phyloP scores from a whole-genome alignment of 2,329 filamentous ascomycete genomes.

The Colletotrichum horii region DNA sequence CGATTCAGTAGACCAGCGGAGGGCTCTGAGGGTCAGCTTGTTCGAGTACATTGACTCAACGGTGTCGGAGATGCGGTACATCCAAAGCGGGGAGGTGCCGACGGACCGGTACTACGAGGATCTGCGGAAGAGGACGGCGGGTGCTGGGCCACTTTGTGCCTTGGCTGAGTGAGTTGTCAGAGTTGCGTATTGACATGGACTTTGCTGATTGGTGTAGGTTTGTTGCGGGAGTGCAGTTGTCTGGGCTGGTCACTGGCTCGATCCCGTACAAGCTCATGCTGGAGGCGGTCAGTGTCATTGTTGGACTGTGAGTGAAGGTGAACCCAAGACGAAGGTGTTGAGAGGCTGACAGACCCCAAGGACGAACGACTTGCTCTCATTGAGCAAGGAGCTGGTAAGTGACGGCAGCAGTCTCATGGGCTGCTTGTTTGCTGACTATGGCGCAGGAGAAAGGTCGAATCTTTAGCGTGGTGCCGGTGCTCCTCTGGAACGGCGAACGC shows the following conservation, averaged over 20 bases:
- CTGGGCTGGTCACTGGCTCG: background rate
- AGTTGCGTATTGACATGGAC: background rate
- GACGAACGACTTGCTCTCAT: slow-evolving; percentile 18
- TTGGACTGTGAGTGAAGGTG: slow-evolving; percentile 6
- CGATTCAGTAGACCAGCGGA: background rate
- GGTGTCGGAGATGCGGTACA: background rate
- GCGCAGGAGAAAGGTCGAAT: background rate
- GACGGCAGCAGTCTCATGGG: background rate
- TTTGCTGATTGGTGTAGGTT: slow-evolving; percentile 10
- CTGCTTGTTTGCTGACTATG: background rate
- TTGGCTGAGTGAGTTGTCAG: slow-evolving; percentile 13
- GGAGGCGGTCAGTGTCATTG: slow-evolving; percentile 7
- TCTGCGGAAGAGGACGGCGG: slow-evolving; percentile 11
- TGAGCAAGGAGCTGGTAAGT: slow-evolving; percentile 17
- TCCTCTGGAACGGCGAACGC: background rate
- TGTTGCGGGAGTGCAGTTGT: background rate
- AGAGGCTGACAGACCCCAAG: background rate
- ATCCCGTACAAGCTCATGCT: slow-evolving; percentile 1
- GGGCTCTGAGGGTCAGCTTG: background rate
- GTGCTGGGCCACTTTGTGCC: slow-evolving; percentile 11
- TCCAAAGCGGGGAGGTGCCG: slow-evolving; percentile 8
- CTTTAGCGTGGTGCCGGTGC: slow-evolving; percentile 13
- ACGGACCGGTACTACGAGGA: background rate
- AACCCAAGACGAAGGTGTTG: background rate
- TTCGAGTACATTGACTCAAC: slow-evolving; percentile 20